Base-by-base conservation (phyloP, 768 basidiomycete genomes). In the Suillus brevipes region DNA sequence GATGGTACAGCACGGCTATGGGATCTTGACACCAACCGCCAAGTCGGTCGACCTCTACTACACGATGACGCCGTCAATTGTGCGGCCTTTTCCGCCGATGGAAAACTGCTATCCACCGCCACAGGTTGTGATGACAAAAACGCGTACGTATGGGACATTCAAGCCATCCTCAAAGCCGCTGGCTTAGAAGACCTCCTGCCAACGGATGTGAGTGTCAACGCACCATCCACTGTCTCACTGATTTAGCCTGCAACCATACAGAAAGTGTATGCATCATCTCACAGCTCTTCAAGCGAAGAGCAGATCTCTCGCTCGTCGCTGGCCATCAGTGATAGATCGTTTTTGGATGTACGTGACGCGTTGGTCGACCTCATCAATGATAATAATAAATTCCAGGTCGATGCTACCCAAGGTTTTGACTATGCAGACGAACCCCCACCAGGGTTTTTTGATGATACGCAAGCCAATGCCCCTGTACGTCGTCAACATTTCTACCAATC, bases 1-100 rank as follows among this genome's bases (percentile, higher is more conserved):
- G 38, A 68, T 31, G 0, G 18, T 2, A 67, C 55, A 10, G 37
- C 53, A 2, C 40, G 56, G 16, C 52, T 68, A 2, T 68, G 67
- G 67, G 36, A 67, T 34, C 31, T 62, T 4, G 23, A 25, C 36
- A 65, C 31, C 0, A 38, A 31, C 42, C 5, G 28, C 10, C 31
- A 36, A 23, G 49, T 67, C 20, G 28, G 40, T n/a, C 10, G 31
- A 28, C 45, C 50, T 4, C 31, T 67, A 16, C 16, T 43, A 13
- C 28, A 53, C 9, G 4, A 20, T 0, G 18, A 4, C 18, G n/a
- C n/a, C n/a, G n/a, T n/a, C n/a, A n/a, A n/a, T n/a, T n/a, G 52
- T 20, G 52, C 9, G 4, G 52, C 31, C 28, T 31, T 52, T 25
- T 50, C 49, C 6, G 49, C 49, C 16, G 49, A 50, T 50, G 25